Conservation (phyloP, 2,329 filamentous ascomycete species). For the Fusarium sp. region DNA sequence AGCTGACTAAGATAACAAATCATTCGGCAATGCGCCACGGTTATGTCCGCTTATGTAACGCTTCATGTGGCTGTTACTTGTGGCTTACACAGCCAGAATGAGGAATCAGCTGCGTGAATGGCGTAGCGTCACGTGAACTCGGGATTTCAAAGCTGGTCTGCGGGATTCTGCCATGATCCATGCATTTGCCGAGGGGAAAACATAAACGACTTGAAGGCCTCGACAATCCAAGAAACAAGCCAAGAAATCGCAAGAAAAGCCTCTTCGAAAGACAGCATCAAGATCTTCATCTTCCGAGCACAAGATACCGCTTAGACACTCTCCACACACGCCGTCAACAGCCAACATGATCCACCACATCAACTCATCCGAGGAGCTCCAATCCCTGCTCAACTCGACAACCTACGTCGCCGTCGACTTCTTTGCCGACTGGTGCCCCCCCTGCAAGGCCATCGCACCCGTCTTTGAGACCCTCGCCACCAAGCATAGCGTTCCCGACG, state of each 20-base stretch:
- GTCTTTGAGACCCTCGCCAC: conserved; percentile 52
- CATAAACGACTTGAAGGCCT: conserved; percentile 19
- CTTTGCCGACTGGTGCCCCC: conserved; percentile 64
- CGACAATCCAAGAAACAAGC: background rate
- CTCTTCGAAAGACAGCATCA: background rate
- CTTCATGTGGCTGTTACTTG: conserved; percentile 9
- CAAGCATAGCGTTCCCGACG: conserved; percentile 54
- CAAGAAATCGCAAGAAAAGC: background rate
- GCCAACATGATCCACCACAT: conserved; percentile 47
- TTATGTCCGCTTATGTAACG: background rate
- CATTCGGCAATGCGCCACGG: background rate
- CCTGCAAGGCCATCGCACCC: conserved; percentile 62
- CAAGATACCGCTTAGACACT: background rate
- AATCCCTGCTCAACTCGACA: conserved; percentile 52
- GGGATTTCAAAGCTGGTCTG: conserved; percentile 38
- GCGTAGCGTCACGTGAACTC: conserved; percentile 36
- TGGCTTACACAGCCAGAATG: conserved; percentile 7
- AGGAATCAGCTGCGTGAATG: conserved; percentile 23
- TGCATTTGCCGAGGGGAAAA: conserved; percentile 12
- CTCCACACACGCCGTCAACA: background rate
- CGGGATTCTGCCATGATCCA: conserved; percentile 37
- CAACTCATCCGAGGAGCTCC: conserved; percentile 48
- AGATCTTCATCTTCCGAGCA: background rate
- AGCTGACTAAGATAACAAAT: background rate
- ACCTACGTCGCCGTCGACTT: conserved; percentile 62